Base-by-base conservation (phyloP, 306 rosid genomes). In the Cucumis sativus region DNA sequence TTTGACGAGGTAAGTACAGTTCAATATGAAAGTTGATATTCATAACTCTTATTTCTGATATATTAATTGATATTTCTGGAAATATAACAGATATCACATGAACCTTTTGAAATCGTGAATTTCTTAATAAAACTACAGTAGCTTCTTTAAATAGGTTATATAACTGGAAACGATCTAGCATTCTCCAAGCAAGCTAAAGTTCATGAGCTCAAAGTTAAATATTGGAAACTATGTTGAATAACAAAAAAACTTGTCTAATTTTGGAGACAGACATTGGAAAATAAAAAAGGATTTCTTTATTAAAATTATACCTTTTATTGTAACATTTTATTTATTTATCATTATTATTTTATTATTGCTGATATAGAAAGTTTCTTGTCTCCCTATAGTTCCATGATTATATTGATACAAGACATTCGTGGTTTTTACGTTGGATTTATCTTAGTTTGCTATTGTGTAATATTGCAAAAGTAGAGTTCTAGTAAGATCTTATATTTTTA, bases 1-100 rank as follows among this genome's bases (percentile, higher is more conserved):
- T 85, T 79, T 74, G 89, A 85, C 55, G 90, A 95, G 97, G 98
- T 95, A 83, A 80, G 82, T 55, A 57, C 47, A 40, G 52, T 69
- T 80, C 78, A 64, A 69, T 78, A 57, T 20, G 5, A 57, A 57
- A 57, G 14, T 57, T 57, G 62, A 57, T 57, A 57, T 57, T 9
- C 14, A 20, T 20, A 10, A 57, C 28, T 57, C 30, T 3, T 57
- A 57, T 57, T 57, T 57, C 9, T 21, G 62, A 20, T 20, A 57
- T 20, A 57, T 57, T 49, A 49, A 57, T 21, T 57, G 13, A 20
- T 57, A 20, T 20, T 57, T 57, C 11, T 11, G 14, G 25, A 57
- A 57, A 57, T 7, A 57, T n/a, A 4, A 57, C 3, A 3, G 23
- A 20, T 7, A 57, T 20, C 62, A 57, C 30, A 57, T 7, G 0